A percentile compares a stretch with the other conserved stretches of the same genome.
These are phyloP conservation scores for Rhodotorula diobovata DNA, from an alignment of 768 basidiomycete genomes.

Conservation along the genomic window DNA sequence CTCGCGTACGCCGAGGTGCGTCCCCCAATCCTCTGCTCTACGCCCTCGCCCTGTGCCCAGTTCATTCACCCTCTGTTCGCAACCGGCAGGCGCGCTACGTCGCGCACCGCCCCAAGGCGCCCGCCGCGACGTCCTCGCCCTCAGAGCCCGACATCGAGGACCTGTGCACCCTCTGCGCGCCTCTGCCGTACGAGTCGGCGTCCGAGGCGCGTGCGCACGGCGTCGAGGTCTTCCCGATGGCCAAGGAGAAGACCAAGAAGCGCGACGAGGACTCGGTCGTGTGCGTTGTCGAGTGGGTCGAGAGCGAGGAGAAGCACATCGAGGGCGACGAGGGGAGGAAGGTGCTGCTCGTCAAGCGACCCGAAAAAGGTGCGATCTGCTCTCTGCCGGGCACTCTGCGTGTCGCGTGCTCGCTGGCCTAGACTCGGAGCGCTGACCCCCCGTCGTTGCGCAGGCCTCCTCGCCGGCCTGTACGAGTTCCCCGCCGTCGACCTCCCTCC, in stretches of 20 bases:
- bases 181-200: constrained; percentile 48
- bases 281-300: constrained; percentile 75
- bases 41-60: not conserved
- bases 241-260: constrained; percentile 70
- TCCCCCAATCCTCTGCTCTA: not conserved
- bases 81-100: constrained; percentile 14
- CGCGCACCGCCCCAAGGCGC: not conserved
- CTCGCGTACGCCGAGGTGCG: constrained; percentile 56
- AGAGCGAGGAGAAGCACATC: constrained; percentile 20
- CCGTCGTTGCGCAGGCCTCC: constrained; percentile 59
- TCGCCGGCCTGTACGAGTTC: constrained; percentile 86
- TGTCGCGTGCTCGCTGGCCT: no score
- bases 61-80: not conserved
- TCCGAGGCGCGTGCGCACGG: constrained; percentile 15
- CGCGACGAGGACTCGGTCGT: constrained; percentile 80
- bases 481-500: constrained; percentile 60
- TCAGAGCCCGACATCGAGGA: constrained; percentile 65
- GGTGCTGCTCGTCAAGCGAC: constrained; percentile 75
- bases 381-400: no score
- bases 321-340: constrained; percentile 52
- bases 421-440: no score
- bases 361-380: constrained; percentile 63
- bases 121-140: not conserved
- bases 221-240: constrained; percentile 84
- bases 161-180: constrained; percentile 64